Percentiles rank a stretch among this genome's conserved stretches.
Conservation (phyloP, 2,329 filamentous ascomycete genomes). For the Diaporthe vexans region DNA sequence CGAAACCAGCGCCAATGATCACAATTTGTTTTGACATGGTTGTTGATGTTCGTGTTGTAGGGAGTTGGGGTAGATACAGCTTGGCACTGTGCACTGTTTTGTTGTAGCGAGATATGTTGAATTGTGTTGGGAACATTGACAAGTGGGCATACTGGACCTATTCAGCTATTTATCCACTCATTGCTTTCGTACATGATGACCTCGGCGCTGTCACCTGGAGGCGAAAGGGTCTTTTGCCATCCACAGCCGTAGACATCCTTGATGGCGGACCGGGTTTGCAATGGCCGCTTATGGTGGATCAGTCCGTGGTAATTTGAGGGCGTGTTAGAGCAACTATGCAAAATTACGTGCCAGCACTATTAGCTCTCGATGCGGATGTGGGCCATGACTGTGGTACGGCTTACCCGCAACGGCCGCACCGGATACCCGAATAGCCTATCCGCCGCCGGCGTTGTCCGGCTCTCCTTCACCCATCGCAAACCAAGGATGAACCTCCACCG, state of each 20-base stretch:
- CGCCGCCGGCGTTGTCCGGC: constrained; percentile 7
- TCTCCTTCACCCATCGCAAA: neutral
- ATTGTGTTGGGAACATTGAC: neutral
- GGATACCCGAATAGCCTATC: constrained; percentile 30
- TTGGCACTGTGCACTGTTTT: neutral
- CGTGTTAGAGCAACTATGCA: neutral
- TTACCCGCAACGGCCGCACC: constrained; percentile 1
- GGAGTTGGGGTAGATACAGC: too few relatives aligned
- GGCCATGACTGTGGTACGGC: neutral
- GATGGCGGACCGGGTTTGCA: neutral
- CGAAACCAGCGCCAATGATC: constrained; percentile 13
- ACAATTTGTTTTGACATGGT: constrained; percentile 3
- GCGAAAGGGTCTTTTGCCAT: too few relatives aligned
- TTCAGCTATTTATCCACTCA: neutral
- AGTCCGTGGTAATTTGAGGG: too few relatives aligned
- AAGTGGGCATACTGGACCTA: neutral
- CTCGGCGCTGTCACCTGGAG: neutral
- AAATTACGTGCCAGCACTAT: neutral
- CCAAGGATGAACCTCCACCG: neutral
- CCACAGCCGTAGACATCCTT: neutral
- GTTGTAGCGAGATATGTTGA: neutral
- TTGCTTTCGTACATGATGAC: neutral
- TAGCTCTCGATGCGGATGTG: neutral
- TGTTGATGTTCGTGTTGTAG: neutral
- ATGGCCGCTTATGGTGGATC: neutral